phyloP scores from a whole-genome alignment of 331 rosid species.

The Quercus tomentella region DNA sequence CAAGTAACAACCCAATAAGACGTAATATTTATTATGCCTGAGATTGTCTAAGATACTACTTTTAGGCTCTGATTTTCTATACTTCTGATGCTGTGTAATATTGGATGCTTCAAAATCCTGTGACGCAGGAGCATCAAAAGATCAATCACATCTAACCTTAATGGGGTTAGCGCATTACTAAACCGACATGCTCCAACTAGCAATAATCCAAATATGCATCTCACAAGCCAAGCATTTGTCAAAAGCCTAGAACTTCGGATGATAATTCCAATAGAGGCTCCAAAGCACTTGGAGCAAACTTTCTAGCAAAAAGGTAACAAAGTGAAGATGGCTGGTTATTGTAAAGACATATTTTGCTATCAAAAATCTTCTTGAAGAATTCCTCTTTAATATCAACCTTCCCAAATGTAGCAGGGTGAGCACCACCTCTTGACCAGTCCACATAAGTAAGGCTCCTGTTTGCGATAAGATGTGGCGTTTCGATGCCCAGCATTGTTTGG shows the following conservation, averaged over 20 bases:
- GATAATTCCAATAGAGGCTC: constrained; percentile 69
- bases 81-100: constrained; percentile 20
- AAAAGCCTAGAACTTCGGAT: constrained; percentile 61
- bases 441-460: constrained; percentile 87
- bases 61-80: constrained; percentile 32
- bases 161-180: constrained; percentile 28
- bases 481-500: constrained; percentile 82
- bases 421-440: constrained; percentile 99
- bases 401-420: constrained; percentile 98
- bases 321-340: constrained; percentile 79
- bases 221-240: constrained; percentile 29
- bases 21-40: constrained; percentile 24
- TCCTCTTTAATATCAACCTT: constrained; percentile 72
- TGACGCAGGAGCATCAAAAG: not conserved
- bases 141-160: constrained; percentile 21
- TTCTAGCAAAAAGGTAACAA: constrained; percentile 89
- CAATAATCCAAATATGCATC: constrained; percentile 10
- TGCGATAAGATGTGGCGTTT: constrained; percentile 67
- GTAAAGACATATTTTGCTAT: constrained; percentile 61
- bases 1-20: constrained; percentile 23
- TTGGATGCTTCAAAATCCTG: constrained; percentile 32
- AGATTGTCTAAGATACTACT: constrained; percentile 23
- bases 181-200: constrained; percentile 21
- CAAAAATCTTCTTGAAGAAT: constrained; percentile 63
- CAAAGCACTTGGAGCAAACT: constrained; percentile 92